Percentiles rank a stretch among this genome's conserved stretches.
These are phyloP conservation scores for Xylaria cubensis DNA, from an alignment of 495 filamentous ascomycete genomes.

Conservation along the genomic window DNA sequence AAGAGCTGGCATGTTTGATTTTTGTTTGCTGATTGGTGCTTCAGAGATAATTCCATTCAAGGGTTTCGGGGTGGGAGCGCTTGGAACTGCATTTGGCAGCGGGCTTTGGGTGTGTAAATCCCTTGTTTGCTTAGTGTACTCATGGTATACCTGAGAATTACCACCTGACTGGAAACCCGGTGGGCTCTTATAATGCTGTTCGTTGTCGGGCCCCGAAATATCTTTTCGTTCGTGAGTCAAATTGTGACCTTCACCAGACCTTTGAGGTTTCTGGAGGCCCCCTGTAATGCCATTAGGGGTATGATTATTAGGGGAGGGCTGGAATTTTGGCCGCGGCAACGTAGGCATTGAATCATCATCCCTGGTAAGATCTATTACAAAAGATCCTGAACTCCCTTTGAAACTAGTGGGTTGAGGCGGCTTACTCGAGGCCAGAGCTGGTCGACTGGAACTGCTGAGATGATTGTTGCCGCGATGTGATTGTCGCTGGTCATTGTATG, in stretches of 20 bases:
- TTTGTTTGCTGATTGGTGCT: not conserved
- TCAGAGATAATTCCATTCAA: not conserved
- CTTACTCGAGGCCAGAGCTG: not conserved
- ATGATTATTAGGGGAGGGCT: slow-evolving; percentile 3
- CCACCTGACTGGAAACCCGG: not conserved
- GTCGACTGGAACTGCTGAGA: slow-evolving; percentile 5
- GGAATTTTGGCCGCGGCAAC: not conserved
- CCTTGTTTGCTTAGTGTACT: slow-evolving; percentile 6
- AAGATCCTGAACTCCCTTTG: not conserved
- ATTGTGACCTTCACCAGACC: not conserved
- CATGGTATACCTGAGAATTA: not conserved
- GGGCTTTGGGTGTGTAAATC: not conserved
- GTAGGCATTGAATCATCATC: slow-evolving; percentile 25
- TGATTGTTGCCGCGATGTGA: slow-evolving; percentile 4
- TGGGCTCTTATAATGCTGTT: not conserved
- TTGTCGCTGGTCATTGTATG: slow-evolving; percentile 20
- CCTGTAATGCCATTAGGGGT: slow-evolving; percentile 11
- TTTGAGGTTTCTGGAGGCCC: not conserved
- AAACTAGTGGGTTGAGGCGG: not conserved
- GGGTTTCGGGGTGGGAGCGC: not conserved
- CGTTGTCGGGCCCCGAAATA: too few relatives aligned
- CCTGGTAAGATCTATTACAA: slow-evolving; percentile 34
- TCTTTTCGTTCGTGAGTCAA: not conserved
- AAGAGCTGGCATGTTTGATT: not conserved
- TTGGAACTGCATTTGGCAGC: not conserved